Conservation (phyloP, 1,284 basidiomycete genomes). For the Retiboletus flavoniger region DNA sequence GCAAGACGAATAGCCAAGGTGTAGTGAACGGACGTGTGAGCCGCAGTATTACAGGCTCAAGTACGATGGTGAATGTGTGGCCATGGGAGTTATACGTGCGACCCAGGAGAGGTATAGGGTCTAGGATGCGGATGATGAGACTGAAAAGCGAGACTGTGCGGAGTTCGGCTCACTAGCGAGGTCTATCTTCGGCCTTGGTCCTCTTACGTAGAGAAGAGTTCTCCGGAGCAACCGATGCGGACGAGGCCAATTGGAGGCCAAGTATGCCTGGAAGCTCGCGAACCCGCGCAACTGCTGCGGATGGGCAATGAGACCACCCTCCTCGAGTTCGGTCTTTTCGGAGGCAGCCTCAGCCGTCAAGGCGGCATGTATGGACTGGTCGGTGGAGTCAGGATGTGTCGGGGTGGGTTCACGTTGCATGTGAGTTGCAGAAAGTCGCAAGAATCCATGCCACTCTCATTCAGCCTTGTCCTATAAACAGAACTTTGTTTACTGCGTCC, state of each 20-base stretch:
- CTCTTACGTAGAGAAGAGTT: slow-evolving; percentile 45
- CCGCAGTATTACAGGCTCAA: slow-evolving; percentile 55
- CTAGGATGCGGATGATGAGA: slow-evolving; percentile 34
- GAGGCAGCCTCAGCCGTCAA: background rate
- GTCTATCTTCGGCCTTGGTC: slow-evolving; percentile 60
- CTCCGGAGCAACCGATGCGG: slow-evolving; percentile 11
- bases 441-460: background rate
- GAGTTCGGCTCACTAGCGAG: slow-evolving; percentile 37
- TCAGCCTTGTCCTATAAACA: slow-evolving; percentile 6
- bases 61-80: slow-evolving; percentile 40
- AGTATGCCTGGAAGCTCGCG: slow-evolving; percentile 6
- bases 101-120: slow-evolving; percentile 54
- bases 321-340: slow-evolving; percentile 5
- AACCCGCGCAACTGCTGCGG: slow-evolving; percentile 1
- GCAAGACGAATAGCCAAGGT: slow-evolving; percentile 53
- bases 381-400: background rate
- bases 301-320: background rate
- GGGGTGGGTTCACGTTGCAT: slow-evolving; percentile 11
- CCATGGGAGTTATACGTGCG: slow-evolving; percentile 43
- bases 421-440: background rate
- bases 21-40: slow-evolving; percentile 51
- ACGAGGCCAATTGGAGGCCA: slow-evolving; percentile 21
- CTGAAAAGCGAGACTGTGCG: background rate
- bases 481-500: background rate
- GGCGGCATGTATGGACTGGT: slow-evolving; percentile 14